A percentile compares a stretch with the other conserved stretches of the same genome.
phyloP scores from a whole-genome alignment of 140 eudicot genomes.

The Artemisia princeps region DNA sequence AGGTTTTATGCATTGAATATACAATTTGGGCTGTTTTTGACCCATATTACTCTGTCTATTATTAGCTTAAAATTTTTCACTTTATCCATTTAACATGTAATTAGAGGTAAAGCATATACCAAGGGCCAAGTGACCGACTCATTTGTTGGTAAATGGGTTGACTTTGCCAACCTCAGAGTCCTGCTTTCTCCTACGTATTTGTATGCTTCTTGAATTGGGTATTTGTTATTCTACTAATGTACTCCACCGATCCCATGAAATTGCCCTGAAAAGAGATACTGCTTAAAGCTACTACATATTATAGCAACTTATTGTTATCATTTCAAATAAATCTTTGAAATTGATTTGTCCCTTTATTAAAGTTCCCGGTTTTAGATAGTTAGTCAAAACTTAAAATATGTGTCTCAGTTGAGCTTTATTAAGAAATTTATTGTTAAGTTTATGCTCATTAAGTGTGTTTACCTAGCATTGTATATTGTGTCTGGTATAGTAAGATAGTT shows the following conservation, averaged over 20 bases:
- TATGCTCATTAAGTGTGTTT: not conserved
- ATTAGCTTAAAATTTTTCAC: too few species aligned
- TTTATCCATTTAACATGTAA: too few species aligned
- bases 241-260: not conserved
- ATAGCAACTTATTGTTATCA: not conserved
- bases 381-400: too few species aligned
- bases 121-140: not conserved
- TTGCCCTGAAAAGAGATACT: not conserved
- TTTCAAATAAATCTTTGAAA: not conserved
- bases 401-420: not conserved
- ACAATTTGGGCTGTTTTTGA: not conserved
- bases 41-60: not conserved
- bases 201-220: not conserved
- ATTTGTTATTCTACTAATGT: not conserved
- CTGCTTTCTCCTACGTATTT: not conserved
- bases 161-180: not conserved
- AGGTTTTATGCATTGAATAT: not conserved
- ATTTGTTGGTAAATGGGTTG: not conserved
- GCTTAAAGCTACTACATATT: not conserved
- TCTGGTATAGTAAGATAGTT: too few species aligned
- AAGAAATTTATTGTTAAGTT: not conserved
- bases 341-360: not conserved
- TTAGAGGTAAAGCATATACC: too few species aligned
- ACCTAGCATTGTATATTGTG: not conserved
- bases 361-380: not conserved